Evolutionary conservation across 805 yeast genomes (phyloP).

Genomic region (Lachancea fermentati): DNA sequence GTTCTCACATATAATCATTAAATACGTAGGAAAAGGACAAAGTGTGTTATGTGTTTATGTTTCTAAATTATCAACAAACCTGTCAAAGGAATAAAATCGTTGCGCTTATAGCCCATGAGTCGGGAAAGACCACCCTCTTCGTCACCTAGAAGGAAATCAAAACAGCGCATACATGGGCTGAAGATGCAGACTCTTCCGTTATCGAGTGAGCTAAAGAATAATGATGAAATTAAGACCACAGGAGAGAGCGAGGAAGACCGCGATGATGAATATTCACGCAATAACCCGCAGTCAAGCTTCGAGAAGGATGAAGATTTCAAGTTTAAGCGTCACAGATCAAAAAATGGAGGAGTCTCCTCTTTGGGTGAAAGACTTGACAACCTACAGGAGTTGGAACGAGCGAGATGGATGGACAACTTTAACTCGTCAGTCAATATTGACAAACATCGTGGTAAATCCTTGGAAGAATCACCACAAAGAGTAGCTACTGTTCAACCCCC

Average conservation of each 20-base stretch:
- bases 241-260: slow-evolving; percentile 1
- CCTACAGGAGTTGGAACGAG: slow-evolving; percentile 21
- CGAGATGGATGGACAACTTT: slow-evolving; percentile 31
- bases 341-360: slow-evolving; percentile 23
- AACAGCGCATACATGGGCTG: slow-evolving; percentile 11
- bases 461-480: slow-evolving; percentile 4
- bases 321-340: slow-evolving; percentile 28
- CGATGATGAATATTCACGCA: slow-evolving; percentile 2
- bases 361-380: slow-evolving; percentile 29
- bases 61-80: background rate
- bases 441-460: slow-evolving; percentile 5
- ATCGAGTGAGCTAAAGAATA: slow-evolving; percentile 5
- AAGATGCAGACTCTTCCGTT: slow-evolving; percentile 14
- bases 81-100: background rate
- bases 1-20: background rate
- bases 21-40: background rate
- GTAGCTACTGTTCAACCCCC: slow-evolving; percentile 3
- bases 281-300: slow-evolving; percentile 10
- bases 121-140: slow-evolving; percentile 8
- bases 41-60: background rate
- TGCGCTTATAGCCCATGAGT: slow-evolving; percentile 7
- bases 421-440: slow-evolving; percentile 24
- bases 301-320: slow-evolving; percentile 31
- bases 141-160: slow-evolving; percentile 8
- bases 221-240: slow-evolving; percentile 1